A percentile compares a stretch with the other conserved stretches of the same genome.
phyloP scores from a whole-genome alignment of 2,329 filamentous ascomycete genomes.

The Xylaria sp. region DNA sequence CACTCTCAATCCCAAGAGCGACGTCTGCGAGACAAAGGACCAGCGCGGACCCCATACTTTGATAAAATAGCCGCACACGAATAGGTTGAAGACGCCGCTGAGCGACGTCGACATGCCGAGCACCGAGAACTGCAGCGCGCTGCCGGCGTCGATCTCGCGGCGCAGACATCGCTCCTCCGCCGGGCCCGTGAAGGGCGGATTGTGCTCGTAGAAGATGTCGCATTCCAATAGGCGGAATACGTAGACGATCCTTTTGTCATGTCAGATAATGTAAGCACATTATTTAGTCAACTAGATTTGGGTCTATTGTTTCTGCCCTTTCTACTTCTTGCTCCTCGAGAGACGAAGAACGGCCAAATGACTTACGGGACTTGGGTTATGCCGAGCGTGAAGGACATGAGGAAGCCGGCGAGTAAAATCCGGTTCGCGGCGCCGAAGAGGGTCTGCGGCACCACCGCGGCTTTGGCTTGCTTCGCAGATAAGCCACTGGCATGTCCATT shows the following conservation, averaged over 20 bases:
- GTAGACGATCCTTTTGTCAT: slow-evolving; percentile 61
- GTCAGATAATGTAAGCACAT: background rate
- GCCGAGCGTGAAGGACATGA: slow-evolving; percentile 48
- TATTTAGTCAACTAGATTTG: background rate
- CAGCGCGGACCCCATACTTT: slow-evolving; percentile 72
- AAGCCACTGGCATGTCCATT: slow-evolving; percentile 16
- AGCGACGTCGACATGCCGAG: slow-evolving; percentile 74
- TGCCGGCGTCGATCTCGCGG: slow-evolving; percentile 71
- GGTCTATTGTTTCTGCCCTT: too few relatives aligned
- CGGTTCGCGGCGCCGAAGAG: slow-evolving; percentile 46
- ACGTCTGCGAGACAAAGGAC: slow-evolving; percentile 70
- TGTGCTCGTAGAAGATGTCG: slow-evolving; percentile 71
- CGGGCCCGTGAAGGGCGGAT: slow-evolving; percentile 60
- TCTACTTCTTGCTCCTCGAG: background rate
- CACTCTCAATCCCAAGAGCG: slow-evolving; percentile 72
- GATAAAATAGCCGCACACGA: slow-evolving; percentile 73
- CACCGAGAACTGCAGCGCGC: slow-evolving; percentile 71
- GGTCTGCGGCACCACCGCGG: slow-evolving; percentile 19
- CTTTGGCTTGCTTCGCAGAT: slow-evolving; percentile 10
- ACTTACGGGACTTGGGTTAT: slow-evolving; percentile 49
- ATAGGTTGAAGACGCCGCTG: slow-evolving; percentile 72
- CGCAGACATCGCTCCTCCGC: slow-evolving; percentile 65
- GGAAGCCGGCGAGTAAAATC: slow-evolving; percentile 48
- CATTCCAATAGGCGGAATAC: slow-evolving; percentile 78
- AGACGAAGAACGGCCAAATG: background rate